A percentile compares a stretch with the other conserved stretches of the same genome.
phyloP scores from a whole-genome alignment of 1,139 yeast species.

The Blastobotrys buckinghamii region DNA sequence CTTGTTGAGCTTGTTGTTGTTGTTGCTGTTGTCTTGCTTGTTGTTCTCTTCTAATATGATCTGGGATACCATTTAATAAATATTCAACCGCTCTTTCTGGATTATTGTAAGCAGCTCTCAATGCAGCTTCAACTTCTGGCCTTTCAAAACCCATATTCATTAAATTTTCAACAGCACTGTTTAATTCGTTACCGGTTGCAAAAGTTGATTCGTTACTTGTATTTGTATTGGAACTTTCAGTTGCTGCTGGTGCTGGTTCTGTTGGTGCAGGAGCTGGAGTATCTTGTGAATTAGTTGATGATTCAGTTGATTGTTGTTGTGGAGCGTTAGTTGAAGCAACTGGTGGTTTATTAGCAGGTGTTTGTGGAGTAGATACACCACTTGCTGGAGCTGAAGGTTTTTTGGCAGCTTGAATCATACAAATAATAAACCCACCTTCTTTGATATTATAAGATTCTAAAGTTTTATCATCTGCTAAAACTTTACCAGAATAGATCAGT shows the following conservation, averaged over 20 bases:
- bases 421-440: conserved; percentile 76
- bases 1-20: conserved; percentile 25
- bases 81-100: conserved; percentile 99
- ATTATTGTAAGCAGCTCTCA: conserved; percentile 93
- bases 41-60: conserved; percentile 38
- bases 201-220: conserved; percentile 28
- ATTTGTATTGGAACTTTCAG: conserved; percentile 16
- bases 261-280: conserved; percentile 21
- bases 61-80: conserved; percentile 85
- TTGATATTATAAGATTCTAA: conserved; percentile 69
- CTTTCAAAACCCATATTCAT: conserved; percentile 97
- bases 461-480: conserved; percentile 75
- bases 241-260: conserved; percentile 17
- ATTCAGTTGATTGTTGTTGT: conserved; percentile 12
- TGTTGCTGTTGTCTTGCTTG: conserved; percentile 20
- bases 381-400: conserved; percentile 26
- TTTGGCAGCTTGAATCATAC: conserved; percentile 48
- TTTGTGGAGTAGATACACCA: conserved; percentile 17
- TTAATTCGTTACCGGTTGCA: conserved; percentile 61
- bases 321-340: conserved; percentile 26
- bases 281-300: conserved; percentile 24
- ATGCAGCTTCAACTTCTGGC: conserved; percentile 79
- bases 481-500: conserved; percentile 89
- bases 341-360: conserved; percentile 24
- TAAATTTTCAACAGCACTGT: conserved; percentile 67